Percentiles rank a stretch among this genome's conserved stretches.
Conservation (phyloP, 441 rosid species). For the Brassica balearica region DNA sequence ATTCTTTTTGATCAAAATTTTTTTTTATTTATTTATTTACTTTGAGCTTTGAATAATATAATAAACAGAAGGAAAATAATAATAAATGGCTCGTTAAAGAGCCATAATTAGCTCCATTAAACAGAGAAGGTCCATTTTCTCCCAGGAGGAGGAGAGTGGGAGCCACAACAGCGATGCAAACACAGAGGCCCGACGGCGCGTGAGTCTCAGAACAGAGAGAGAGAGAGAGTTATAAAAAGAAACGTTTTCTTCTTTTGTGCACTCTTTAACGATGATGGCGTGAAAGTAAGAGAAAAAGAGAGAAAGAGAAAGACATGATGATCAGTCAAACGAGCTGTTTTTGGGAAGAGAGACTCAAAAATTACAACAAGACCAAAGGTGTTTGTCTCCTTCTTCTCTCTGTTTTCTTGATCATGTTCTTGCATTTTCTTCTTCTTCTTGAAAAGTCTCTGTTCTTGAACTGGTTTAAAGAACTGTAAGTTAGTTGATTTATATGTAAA, state of each 20-base stretch:
- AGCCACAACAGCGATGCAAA: conserved; percentile 41
- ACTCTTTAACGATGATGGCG: conserved; percentile 41
- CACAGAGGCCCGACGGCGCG: conserved; percentile 41
- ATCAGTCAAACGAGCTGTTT: conserved; percentile 40
- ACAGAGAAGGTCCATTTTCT: conserved; percentile 16
- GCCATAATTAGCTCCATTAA: conserved; percentile 27
- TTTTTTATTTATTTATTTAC: background rate
- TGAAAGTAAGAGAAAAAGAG: conserved; percentile 33
- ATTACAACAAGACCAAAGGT: conserved; percentile 37
- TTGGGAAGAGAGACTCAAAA: conserved; percentile 44
- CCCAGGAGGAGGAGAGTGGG: background rate
- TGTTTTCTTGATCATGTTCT: conserved; percentile 23
- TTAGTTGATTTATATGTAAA: background rate
- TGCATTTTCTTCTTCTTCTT: background rate
- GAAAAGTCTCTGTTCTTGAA: conserved; percentile 26
- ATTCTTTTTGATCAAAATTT: background rate
- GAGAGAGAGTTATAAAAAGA: conserved; percentile 32
- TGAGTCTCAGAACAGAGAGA: background rate
- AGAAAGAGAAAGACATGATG: conserved; percentile 32
- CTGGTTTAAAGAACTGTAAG: conserved; percentile 11
- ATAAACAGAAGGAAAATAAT: background rate
- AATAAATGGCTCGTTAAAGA: conserved; percentile 28
- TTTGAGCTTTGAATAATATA: conserved; percentile 7
- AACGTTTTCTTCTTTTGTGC: conserved; percentile 28
- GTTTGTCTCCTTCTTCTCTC: conserved; percentile 16